phyloP scores from a whole-genome alignment of 352 stramenopile genomes.

The Aphanomyces invadans region DNA sequence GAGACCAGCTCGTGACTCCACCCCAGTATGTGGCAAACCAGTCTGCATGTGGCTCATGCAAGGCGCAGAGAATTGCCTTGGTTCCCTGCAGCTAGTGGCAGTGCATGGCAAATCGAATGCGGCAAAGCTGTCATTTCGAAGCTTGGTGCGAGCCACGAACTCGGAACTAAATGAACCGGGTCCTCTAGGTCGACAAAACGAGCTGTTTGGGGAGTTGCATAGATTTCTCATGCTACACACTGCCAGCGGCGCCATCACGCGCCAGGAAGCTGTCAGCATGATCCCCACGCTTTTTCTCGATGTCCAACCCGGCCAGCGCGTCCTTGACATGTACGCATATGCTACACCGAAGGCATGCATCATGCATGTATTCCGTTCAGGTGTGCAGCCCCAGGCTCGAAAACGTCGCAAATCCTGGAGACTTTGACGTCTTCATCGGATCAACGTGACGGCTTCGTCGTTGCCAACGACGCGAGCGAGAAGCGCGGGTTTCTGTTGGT shows the following conservation, averaged over 20 bases:
- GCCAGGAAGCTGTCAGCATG: slow-evolving; percentile 90
- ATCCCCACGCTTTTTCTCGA: slow-evolving; percentile 85
- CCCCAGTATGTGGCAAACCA: slow-evolving; percentile 1
- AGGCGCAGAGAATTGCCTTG: slow-evolving; percentile 12
- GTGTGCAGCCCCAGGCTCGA: slow-evolving; percentile 88
- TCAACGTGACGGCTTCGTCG: slow-evolving; percentile 36
- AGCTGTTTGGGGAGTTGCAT: slow-evolving; percentile 42
- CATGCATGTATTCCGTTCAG: slow-evolving; percentile 51
- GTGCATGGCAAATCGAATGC: slow-evolving; percentile 19
- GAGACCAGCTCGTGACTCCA: slow-evolving; percentile 4
- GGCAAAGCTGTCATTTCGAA: slow-evolving; percentile 17
- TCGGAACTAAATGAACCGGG: no score
- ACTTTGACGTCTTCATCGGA: slow-evolving; percentile 26
- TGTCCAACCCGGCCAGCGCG: slow-evolving; percentile 45
- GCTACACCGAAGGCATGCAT: neutral
- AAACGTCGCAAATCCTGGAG: slow-evolving; percentile 89
- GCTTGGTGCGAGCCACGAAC: neutral
- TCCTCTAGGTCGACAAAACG: slow-evolving; percentile 13
- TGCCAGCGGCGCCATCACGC: slow-evolving; percentile 59
- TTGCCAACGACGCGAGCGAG: slow-evolving; percentile 80
- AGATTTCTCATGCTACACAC: slow-evolving; percentile 72
- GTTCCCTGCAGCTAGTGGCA: slow-evolving; percentile 5
- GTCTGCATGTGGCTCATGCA: neutral
- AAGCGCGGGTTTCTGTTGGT: slow-evolving; percentile 88
- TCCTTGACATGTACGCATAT: slow-evolving; percentile 24